These are phyloP conservation scores for Sergeia podlipaevii DNA, from an alignment of 208 protist species.

Conservation along the genomic window DNA sequence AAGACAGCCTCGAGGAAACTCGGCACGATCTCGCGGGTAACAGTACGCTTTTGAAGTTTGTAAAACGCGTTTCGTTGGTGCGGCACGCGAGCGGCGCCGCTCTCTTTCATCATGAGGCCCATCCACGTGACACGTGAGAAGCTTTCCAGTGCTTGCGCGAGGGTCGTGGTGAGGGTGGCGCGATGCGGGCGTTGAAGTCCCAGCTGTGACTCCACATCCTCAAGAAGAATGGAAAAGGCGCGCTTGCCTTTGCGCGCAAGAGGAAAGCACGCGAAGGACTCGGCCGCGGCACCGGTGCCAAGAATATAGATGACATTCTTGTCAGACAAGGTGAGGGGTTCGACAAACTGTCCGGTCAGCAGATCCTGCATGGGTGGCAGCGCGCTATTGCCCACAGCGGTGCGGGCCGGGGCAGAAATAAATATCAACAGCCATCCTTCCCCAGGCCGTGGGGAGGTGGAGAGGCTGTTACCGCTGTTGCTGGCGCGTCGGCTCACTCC, in stretches of 20 bases:
- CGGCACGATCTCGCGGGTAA: slow-evolving; percentile 77
- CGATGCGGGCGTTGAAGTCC: slow-evolving; percentile 46
- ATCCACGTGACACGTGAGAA: slow-evolving; percentile 90
- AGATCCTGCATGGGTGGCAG: slow-evolving; percentile 87
- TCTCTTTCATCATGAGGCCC: slow-evolving; percentile 76
- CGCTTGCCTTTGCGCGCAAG: slow-evolving; percentile 66
- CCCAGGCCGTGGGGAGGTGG: not conserved
- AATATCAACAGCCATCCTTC: slow-evolving; percentile 54
- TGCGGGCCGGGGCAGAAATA: slow-evolving; percentile 62
- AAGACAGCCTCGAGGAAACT: slow-evolving; percentile 78
- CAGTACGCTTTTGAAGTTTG: slow-evolving; percentile 59
- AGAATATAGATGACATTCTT: slow-evolving; percentile 83
- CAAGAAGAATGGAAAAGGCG: slow-evolving; percentile 72
- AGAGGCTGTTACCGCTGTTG: not conserved
- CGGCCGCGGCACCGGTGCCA: slow-evolving; percentile 70
- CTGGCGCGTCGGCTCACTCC: slow-evolving; percentile 21
- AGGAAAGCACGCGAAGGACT: slow-evolving; percentile 71
- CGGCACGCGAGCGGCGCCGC: slow-evolving; percentile 51
- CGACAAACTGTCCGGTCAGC: slow-evolving; percentile 83
- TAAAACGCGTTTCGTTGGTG: slow-evolving; percentile 48
- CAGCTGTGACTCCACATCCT: slow-evolving; percentile 86
- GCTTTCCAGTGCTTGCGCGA: slow-evolving; percentile 67
- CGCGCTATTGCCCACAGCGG: slow-evolving; percentile 22
- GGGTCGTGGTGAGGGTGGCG: slow-evolving; percentile 54
- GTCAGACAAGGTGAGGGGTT: slow-evolving; percentile 73